Evolutionary conservation across 106 monocot genomes (phyloP).

Genomic region (Allium fistulosum): DNA sequence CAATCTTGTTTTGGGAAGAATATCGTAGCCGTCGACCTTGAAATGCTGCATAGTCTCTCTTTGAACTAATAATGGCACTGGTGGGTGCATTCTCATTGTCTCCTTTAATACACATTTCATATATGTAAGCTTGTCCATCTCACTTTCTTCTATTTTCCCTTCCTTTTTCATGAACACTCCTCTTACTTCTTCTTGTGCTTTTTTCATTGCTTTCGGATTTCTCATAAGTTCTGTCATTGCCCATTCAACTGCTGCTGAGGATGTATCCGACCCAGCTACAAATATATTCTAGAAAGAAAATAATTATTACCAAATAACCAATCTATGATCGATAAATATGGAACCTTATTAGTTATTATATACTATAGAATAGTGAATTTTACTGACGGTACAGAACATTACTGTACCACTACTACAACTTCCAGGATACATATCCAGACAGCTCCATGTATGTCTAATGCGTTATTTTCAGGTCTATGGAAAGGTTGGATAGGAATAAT

Average conservation of each 20-base stretch:
- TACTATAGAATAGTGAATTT: no score
- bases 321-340: no score
- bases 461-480: no score
- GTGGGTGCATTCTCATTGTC: not conserved
- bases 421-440: no score
- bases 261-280: constrained; percentile 10
- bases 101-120: constrained; percentile 1
- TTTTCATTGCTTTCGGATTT: constrained; percentile 12
- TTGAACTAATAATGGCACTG: not conserved
- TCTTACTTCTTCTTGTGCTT: constrained; percentile 13
- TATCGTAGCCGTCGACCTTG: not conserved
- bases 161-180: not conserved
- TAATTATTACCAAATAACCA: not conserved
- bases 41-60: not conserved
- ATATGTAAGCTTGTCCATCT: constrained; percentile 3
- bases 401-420: no score
- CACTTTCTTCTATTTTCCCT: not conserved
- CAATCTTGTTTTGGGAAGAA: not conserved
- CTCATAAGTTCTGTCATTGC: constrained; percentile 14
- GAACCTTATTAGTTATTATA: no score
- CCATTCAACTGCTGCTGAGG: constrained; percentile 8
- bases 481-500: no score
- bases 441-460: no score
- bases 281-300: constrained; percentile 11
- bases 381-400: no score